A percentile compares a stretch with the other conserved stretches of the same genome.
phyloP scores from a whole-genome alignment of 495 filamentous ascomycete genomes.

The Penicillium soppii region DNA sequence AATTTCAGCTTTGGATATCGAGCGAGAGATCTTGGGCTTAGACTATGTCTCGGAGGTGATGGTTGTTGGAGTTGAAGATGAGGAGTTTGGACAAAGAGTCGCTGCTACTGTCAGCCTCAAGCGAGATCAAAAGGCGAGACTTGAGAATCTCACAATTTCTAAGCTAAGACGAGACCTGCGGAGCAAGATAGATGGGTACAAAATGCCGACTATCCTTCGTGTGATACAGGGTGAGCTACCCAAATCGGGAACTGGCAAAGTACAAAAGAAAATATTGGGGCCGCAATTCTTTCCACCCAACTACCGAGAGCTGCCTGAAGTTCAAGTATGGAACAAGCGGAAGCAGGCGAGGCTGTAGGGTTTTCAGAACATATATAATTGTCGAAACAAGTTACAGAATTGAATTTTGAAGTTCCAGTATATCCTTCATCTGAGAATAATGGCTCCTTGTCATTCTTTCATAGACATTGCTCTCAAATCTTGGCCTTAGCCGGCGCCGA shows the following conservation, averaged over 20 bases:
- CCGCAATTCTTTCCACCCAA: slow-evolving; percentile 42
- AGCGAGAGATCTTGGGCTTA: slow-evolving; percentile 39
- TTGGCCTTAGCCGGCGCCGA: slow-evolving; percentile 31
- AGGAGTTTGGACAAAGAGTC: slow-evolving; percentile 50
- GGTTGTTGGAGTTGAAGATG: slow-evolving; percentile 44
- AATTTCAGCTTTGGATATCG: slow-evolving; percentile 45
- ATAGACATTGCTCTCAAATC: too few species aligned
- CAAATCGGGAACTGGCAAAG: slow-evolving; percentile 48
- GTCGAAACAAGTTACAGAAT: too few species aligned
- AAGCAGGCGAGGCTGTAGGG: slow-evolving; percentile 14
- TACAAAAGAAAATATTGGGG: slow-evolving; percentile 50
- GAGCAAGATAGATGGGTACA: slow-evolving; percentile 40
- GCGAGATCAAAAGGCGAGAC: slow-evolving; percentile 16
- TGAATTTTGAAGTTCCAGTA: too few species aligned
- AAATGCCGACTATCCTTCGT: slow-evolving; percentile 47
- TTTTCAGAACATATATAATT: too few species aligned
- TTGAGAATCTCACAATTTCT: slow-evolving; percentile 29
- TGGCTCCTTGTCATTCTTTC: too few species aligned
- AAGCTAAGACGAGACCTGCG: slow-evolving; percentile 41
- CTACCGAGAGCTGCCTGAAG: slow-evolving; percentile 29
- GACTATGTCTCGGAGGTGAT: slow-evolving; percentile 43
- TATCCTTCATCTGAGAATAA: too few species aligned
- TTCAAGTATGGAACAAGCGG: slow-evolving; percentile 41
- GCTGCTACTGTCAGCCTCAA: slow-evolving; percentile 44
- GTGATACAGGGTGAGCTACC: slow-evolving; percentile 46